These are phyloP conservation scores for Anisodus tanguticus DNA, from an alignment of 257 asterid species.

Conservation along the genomic window DNA sequence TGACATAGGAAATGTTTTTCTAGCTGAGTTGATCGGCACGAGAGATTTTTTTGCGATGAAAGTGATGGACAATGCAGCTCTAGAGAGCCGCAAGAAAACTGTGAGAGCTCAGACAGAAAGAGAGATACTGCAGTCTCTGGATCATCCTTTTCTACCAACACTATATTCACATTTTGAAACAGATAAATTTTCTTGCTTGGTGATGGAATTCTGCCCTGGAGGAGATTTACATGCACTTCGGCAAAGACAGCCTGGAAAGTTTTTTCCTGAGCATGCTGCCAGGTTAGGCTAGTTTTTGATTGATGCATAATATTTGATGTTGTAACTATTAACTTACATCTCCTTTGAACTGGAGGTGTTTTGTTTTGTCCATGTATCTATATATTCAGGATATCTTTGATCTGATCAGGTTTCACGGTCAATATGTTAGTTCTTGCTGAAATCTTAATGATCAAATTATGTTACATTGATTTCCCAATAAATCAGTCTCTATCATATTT, in stretches of 20 bases:
- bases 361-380: neutral
- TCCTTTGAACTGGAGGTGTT: neutral
- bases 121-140: constrained; percentile 64
- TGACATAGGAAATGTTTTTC: constrained; percentile 63
- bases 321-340: neutral
- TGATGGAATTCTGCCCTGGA: constrained; percentile 74
- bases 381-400: neutral
- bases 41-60: constrained; percentile 65
- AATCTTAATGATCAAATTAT: neutral
- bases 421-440: constrained; percentile 15
- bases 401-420: neutral
- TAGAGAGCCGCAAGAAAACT: constrained; percentile 63
- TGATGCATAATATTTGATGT: neutral
- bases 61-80: constrained; percentile 65
- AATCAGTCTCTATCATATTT: neutral
- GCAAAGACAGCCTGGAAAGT: constrained; percentile 66
- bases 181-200: constrained; percentile 63
- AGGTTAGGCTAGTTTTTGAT: constrained; percentile 43
- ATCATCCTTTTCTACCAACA: constrained; percentile 74
- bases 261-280: constrained; percentile 67
- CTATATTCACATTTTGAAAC: constrained; percentile 66
- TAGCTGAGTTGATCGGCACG: constrained; percentile 62
- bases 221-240: constrained; percentile 73
- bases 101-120: constrained; percentile 68
- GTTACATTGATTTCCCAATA: neutral